These are phyloP conservation scores for Mycocentrospora acerina DNA, from an alignment of 2,329 filamentous ascomycete species.

Conservation along the genomic window DNA sequence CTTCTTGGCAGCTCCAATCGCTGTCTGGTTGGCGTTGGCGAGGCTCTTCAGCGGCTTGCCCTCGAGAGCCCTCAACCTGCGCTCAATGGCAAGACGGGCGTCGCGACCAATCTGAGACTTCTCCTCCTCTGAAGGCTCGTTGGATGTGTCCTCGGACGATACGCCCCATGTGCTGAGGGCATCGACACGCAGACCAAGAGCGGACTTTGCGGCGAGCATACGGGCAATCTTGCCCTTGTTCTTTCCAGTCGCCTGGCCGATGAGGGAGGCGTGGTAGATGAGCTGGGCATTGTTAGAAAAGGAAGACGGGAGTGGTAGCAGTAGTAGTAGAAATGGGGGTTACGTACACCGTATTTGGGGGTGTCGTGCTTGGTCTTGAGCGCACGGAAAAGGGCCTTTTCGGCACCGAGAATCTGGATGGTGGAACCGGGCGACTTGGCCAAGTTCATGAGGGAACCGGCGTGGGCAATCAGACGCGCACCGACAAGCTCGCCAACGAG, in stretches of 20 bases:
- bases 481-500: constrained; percentile 93
- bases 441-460: constrained; percentile 89
- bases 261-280: constrained; percentile 69
- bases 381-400: constrained; percentile 97
- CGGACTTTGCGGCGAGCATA: constrained; percentile 91
- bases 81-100: constrained; percentile 72
- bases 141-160: constrained; percentile 51
- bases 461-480: constrained; percentile 90
- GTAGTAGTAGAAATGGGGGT: constrained; percentile 70
- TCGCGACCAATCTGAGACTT: constrained; percentile 77
- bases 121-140: constrained; percentile 79
- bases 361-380: constrained; percentile 99
- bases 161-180: constrained; percentile 77
- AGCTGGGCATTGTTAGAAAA: constrained; percentile 47
- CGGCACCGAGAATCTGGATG: constrained; percentile 95
- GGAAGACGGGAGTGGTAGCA: background rate
- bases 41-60: constrained; percentile 83
- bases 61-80: constrained; percentile 75
- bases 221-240: constrained; percentile 99
- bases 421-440: constrained; percentile 95
- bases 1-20: constrained; percentile 61
- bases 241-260: constrained; percentile 94
- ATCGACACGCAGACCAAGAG: constrained; percentile 90
- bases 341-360: constrained; percentile 78
- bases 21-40: constrained; percentile 58